Evolutionary conservation across 225 moss, liverwort and hornwort species (phyloP).

Genomic region (Pleurozium schreberi): DNA sequence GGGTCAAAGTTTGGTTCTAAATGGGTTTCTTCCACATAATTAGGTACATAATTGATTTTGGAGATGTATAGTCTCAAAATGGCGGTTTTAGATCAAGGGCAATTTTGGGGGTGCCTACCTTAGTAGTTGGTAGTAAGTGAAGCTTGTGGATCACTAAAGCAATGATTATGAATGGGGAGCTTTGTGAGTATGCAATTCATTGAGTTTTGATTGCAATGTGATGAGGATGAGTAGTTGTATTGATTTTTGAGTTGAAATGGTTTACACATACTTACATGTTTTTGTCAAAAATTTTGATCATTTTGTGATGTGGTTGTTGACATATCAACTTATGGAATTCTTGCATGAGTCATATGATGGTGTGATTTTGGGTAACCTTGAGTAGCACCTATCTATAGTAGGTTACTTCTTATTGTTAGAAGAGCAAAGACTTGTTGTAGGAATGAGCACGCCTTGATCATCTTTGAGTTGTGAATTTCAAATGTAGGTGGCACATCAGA

Average conservation of each 20-base stretch:
- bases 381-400: too few relatives aligned
- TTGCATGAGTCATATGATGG: not conserved
- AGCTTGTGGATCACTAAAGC: not conserved
- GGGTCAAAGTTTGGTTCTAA: too few relatives aligned
- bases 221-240: too few relatives aligned
- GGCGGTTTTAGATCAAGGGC: too few relatives aligned
- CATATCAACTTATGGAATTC: not conserved
- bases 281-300: not conserved
- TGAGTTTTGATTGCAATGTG: not conserved
- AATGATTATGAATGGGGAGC: not conserved
- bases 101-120: too few relatives aligned
- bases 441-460: not conserved
- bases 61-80: too few relatives aligned
- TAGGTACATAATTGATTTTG: too few relatives aligned
- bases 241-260: not conserved
- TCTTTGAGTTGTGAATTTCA: not conserved
- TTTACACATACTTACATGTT: not conserved
- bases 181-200: rapidly evolving
- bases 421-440: not conserved
- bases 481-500: too few relatives aligned
- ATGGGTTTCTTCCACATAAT: too few relatives aligned
- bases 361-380: not conserved
- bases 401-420: not conserved
- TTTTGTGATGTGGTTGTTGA: not conserved
- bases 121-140: not conserved